Evolutionary conservation across 2,329 filamentous ascomycete species (phyloP), one percentile per base, ranked within the genome.

Genomic region (Fusarium sp.): DNA sequence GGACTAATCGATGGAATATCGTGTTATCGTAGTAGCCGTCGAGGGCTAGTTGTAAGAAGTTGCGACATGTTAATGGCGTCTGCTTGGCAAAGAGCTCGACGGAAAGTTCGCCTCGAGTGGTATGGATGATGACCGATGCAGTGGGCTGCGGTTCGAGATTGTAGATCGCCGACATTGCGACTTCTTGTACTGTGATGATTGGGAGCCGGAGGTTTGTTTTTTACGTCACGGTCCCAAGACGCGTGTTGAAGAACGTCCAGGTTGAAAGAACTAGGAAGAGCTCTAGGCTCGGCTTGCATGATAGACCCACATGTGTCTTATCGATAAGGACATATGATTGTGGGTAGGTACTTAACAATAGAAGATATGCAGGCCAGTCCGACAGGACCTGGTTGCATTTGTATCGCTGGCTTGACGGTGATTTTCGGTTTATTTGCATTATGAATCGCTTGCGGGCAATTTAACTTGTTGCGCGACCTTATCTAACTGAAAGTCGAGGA

Each of bases 11-110:
- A 82, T 99, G 96, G 82, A 99, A 99, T 66, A 96, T 91, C 0
- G 94, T 98, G 76, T 91, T 90, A 74, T 94, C 91, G 83, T 98
- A 99, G 84, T 98, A 98, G 72, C 94, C 94, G 78, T 99, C 94
- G 72, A 98, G 88, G 77, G 93, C 96, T 76, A 94, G 91, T 80
- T 99, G 96, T 38, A 99, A 87, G 81, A 99, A 99, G 83, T 98
- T 98, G 73, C 95, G 94, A 77, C 91, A 94, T 26, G 96, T 92
- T 66, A 98, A 85, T 10, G 96, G 96, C 1, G 93, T 92, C 81
- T 99, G 96, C 77, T 96, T 96, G 19, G 94, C 94, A 84, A 97
- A 99, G 59, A 99, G 90, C 80, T 97, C 94, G 80, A 99, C 88
- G 38, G 92, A 91, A 60, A 99, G 87, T 76, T 97, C 94, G 80